Evolutionary conservation across 192 early-diverging fungal species (phyloP).

Genomic region (Coemansia sp.): DNA sequence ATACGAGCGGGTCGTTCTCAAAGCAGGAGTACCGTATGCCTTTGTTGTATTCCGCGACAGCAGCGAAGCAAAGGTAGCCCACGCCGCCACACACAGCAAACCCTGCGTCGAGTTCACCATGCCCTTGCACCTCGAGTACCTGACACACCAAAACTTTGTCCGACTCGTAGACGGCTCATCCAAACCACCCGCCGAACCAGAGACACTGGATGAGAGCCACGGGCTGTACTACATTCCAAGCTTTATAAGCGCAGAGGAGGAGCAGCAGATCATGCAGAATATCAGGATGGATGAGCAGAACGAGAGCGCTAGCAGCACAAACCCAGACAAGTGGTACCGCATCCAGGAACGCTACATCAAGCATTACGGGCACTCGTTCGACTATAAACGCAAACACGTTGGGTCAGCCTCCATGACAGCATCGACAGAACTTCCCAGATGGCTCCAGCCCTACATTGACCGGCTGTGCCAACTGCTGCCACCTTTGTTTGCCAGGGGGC

Average conservation of each 20-base stretch:
- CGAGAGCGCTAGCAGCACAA: not conserved
- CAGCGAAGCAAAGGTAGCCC: constrained; percentile 23
- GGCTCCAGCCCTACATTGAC: constrained; percentile 13
- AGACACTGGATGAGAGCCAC: constrained; percentile 9
- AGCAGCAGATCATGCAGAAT: constrained; percentile 21
- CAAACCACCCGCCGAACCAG: not conserved
- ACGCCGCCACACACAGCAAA: constrained; percentile 15
- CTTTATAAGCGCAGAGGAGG: constrained; percentile 45
- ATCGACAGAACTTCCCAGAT: constrained; percentile 18
- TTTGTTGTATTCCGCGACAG: constrained; percentile 30
- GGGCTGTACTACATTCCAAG: constrained; percentile 30
- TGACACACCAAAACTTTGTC: constrained; percentile 15
- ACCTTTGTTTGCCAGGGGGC: not conserved
- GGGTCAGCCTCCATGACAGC: constrained; percentile 13
- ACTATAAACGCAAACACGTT: constrained; percentile 34
- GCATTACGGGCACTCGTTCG: constrained; percentile 40
- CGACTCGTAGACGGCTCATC: not conserved
- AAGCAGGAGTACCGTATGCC: constrained; percentile 45
- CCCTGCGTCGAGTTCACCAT: constrained; percentile 23
- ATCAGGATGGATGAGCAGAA: constrained; percentile 17
- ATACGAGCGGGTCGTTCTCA: constrained; percentile 36
- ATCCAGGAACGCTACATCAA: constrained; percentile 50
- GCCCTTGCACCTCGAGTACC: constrained; percentile 37
- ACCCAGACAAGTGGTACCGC: constrained; percentile 32
- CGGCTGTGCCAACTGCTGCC: constrained; percentile 13